Percentiles rank a stretch among this genome's conserved stretches.
Conservation (phyloP, 176 grass and related monocot species). For the Eragrostis curvula region DNA sequence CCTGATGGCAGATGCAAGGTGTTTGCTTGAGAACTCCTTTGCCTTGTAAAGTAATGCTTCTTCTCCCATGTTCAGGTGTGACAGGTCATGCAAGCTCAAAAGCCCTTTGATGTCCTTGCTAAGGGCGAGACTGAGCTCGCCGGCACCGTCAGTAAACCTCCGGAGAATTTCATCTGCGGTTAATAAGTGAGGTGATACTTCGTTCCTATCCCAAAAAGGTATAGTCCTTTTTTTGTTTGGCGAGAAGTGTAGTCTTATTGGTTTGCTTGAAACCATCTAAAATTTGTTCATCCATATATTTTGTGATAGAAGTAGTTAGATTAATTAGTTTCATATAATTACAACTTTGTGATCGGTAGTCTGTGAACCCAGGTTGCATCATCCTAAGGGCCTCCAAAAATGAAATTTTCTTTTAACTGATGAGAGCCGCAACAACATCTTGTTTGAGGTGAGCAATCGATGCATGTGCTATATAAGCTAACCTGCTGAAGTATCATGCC, state of each 20-base stretch:
- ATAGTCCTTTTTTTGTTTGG: no score
- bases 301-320: no score
- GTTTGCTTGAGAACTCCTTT: conserved; percentile 56
- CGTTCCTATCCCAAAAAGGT: no score
- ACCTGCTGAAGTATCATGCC: conserved; percentile 49
- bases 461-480: neutral
- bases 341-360: no score
- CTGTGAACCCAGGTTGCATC: no score
- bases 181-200: no score
- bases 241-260: no score
- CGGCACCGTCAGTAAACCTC: conserved; percentile 25
- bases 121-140: conserved; percentile 43
- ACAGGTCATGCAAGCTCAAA: conserved; percentile 63
- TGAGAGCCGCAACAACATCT: neutral
- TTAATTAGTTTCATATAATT: no score
- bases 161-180: conserved; percentile 38
- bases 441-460: neutral
- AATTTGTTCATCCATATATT: no score
- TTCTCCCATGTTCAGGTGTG: conserved; percentile 56
- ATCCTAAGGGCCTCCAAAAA: no score
- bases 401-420: no score
- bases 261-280: no score
- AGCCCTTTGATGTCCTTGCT: conserved; percentile 52
- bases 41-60: conserved; percentile 55
- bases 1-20: conserved; percentile 29